A percentile compares a stretch with the other conserved stretches of the same genome.
Evolutionary conservation across 2,329 filamentous ascomycete genomes (phyloP).

Genomic region (Pseudogymnoascus sp.): DNA sequence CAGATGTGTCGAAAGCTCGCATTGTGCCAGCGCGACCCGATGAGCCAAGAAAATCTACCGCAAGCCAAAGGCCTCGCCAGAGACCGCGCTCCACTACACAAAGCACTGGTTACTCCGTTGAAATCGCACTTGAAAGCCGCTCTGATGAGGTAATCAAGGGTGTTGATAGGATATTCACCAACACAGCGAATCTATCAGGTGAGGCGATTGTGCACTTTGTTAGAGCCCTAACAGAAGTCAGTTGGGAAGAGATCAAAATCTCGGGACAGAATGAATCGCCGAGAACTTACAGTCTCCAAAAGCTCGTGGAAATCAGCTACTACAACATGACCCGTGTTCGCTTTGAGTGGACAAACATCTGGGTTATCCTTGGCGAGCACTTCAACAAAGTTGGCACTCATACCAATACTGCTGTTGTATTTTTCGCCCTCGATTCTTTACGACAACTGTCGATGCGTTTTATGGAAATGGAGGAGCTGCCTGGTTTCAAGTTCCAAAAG

Average conservation of each 20-base stretch:
- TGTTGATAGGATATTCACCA: slow-evolving; percentile 94
- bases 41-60: slow-evolving; percentile 60
- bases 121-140: slow-evolving; percentile 85
- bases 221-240: slow-evolving; percentile 84
- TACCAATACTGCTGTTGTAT: slow-evolving; percentile 92
- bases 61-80: slow-evolving; percentile 41
- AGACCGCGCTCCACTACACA: slow-evolving; percentile 45
- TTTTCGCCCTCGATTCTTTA: slow-evolving; percentile 92
- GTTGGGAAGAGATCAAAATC: slow-evolving; percentile 98
- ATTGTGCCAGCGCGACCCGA: slow-evolving; percentile 53
- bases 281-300: slow-evolving; percentile 93
- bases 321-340: slow-evolving; percentile 99
- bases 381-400: slow-evolving; percentile 98
- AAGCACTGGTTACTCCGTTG: slow-evolving; percentile 50
- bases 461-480: slow-evolving; percentile 95
- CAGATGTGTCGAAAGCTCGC: slow-evolving; percentile 80
- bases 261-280: slow-evolving; percentile 94
- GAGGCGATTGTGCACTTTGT: slow-evolving; percentile 96
- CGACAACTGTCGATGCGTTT: slow-evolving; percentile 97
- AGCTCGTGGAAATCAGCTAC: slow-evolving; percentile 96
- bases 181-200: slow-evolving; percentile 85
- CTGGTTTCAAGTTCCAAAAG: slow-evolving; percentile 99
- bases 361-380: slow-evolving; percentile 94
- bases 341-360: slow-evolving; percentile 97
- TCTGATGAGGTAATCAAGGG: slow-evolving; percentile 89